A percentile compares a stretch with the other conserved stretches of the same genome.
Conservation (phyloP, 257 asterid genomes). For the Nicotiana noctiflora region DNA sequence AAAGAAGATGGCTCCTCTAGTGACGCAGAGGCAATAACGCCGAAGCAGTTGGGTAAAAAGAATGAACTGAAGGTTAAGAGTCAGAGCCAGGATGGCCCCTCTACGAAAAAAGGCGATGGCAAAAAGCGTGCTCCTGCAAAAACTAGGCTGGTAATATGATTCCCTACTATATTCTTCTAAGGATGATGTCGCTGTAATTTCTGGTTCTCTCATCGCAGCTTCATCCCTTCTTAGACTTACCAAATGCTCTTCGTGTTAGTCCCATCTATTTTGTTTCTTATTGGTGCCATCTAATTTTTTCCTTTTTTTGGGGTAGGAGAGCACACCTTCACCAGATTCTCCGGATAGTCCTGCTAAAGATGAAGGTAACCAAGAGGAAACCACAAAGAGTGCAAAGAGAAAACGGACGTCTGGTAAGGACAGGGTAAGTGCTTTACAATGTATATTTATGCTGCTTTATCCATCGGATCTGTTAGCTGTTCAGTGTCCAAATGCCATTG, state of each 20-base stretch:
- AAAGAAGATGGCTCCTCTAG: conserved; percentile 39
- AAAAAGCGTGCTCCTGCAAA: conserved; percentile 49
- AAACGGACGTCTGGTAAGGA: conserved; percentile 50
- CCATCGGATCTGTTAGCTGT: too few species aligned
- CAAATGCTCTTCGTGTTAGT: neutral
- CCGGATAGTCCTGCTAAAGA: conserved; percentile 39
- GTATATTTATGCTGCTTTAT: neutral
- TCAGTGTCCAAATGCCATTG: too few species aligned
- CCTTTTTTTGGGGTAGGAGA: conserved; percentile 23
- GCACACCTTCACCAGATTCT: conserved; percentile 36
- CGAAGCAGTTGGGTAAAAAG: conserved; percentile 24
- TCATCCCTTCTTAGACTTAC: conserved; percentile 3
- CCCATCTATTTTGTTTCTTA: conserved; percentile 3
- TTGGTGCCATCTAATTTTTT: too few species aligned
- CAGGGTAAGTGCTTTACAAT: conserved; percentile 30
- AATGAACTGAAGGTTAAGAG: conserved; percentile 8
- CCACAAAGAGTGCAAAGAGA: conserved; percentile 48
- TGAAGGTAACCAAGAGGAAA: conserved; percentile 46
- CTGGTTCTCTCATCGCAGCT: conserved; percentile 9
- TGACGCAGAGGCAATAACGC: conserved; percentile 41
- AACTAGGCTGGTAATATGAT: conserved; percentile 33
- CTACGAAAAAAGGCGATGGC: conserved; percentile 25
- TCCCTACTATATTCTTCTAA: conserved; percentile 31
- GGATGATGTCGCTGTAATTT: conserved; percentile 42
- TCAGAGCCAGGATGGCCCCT: conserved; percentile 26